Conservation (phyloP, 1,284 basidiomycete genomes). For the Pseudozyma tsukubaensis region DNA sequence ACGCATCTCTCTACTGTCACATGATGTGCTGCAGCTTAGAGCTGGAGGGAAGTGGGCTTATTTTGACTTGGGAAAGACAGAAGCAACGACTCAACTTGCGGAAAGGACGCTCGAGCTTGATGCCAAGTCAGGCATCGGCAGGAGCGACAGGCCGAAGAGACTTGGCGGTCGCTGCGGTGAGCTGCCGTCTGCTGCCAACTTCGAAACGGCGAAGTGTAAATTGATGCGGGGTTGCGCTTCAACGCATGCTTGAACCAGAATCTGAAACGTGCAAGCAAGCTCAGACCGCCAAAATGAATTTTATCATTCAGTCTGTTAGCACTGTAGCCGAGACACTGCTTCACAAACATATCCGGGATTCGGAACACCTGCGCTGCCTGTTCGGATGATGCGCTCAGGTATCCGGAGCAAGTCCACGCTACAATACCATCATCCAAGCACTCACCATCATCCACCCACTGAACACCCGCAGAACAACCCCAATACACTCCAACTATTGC, state of each 20-base stretch:
- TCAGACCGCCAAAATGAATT: slow-evolving; percentile 11
- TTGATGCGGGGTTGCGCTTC: too few relatives aligned
- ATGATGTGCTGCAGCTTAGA: too few relatives aligned
- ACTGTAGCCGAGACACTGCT: neutral
- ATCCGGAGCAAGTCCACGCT: neutral
- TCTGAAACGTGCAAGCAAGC: slow-evolving; percentile 7
- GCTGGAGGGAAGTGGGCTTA: too few relatives aligned
- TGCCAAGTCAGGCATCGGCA: too few relatives aligned
- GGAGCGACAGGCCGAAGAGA: too few relatives aligned
- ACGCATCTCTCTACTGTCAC: too few relatives aligned
- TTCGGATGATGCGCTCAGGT: neutral
- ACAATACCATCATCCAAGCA: neutral
- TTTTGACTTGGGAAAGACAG: too few relatives aligned
- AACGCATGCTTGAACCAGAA: neutral
- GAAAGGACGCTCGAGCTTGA: too few relatives aligned
- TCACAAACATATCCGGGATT: slow-evolving; percentile 8
- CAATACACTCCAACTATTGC: neutral
- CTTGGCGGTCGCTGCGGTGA: neutral
- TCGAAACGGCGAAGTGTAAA: too few relatives aligned
- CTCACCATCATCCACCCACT: neutral
- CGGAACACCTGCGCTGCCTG: neutral
- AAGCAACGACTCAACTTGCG: too few relatives aligned
- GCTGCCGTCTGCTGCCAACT: neutral
- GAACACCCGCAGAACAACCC: neutral
- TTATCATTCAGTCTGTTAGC: neutral